A percentile compares a stretch with the other conserved stretches of the same genome.
Evolutionary conservation across 768 basidiomycete genomes (phyloP).

Genomic region (Lentinula sp.): DNA sequence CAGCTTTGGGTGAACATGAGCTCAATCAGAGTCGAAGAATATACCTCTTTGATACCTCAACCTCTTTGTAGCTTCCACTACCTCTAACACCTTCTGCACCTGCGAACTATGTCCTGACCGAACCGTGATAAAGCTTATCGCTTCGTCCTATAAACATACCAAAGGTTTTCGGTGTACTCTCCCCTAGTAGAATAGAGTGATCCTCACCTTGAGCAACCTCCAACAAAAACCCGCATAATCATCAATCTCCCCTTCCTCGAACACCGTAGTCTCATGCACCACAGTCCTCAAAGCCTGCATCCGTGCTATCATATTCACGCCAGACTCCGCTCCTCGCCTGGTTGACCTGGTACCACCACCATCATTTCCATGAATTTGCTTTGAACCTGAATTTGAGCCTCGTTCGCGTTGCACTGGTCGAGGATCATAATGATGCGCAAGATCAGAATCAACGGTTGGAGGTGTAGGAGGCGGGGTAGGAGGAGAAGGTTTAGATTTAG

Average conservation of each 20-base stretch:
- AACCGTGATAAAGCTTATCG: conserved; percentile 74
- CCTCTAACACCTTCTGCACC: conserved; percentile 74
- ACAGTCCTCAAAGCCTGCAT: conserved; percentile 60
- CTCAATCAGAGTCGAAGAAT: not conserved
- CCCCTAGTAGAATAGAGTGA: conserved; percentile 5
- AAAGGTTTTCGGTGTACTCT: conserved; percentile 6
- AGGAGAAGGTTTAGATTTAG: not conserved
- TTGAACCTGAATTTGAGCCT: no score
- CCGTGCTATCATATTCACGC: conserved; percentile 64
- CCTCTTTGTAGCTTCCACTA: conserved; percentile 76
- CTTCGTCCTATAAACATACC: conserved; percentile 50
- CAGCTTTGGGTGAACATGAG: no score
- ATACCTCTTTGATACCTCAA: conserved; percentile 66
- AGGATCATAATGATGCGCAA: not conserved
- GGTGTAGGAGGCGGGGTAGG: conserved; percentile 9
- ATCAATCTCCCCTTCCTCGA: conserved; percentile 52
- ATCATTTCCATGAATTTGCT: not conserved
- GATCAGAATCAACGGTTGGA: conserved; percentile 47
- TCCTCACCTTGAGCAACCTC: conserved; percentile 49
- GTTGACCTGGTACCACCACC: not conserved
- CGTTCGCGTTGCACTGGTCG: not conserved
- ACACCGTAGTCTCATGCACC: conserved; percentile 68
- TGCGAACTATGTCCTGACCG: conserved; percentile 54
- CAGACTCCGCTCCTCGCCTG: conserved; percentile 35
- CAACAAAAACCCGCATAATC: conserved; percentile 70